Evolutionary conservation across 106 monocot species (phyloP), one percentile per base, ranked within the genome.

Genomic region (Dioscorea zingiberensis): DNA sequence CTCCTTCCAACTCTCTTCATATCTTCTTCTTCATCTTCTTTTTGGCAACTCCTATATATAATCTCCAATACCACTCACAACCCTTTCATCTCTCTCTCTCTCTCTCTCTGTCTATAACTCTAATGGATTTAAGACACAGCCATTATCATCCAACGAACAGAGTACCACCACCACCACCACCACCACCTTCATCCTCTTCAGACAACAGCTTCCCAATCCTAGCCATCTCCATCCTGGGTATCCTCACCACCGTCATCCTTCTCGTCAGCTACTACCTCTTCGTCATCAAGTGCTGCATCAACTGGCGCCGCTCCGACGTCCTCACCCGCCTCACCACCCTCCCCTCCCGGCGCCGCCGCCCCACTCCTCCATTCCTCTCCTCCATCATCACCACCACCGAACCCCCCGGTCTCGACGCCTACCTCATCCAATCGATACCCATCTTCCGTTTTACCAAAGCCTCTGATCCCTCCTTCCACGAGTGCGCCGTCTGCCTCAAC

Each of bases 211-310:
- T 79, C 22, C 69, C 78, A 24, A 58, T 73, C 47, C 29, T 69
- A 1, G 32, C 58, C 10, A 64, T 73, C 47, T 56, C 78, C 18
- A 48, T 79, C 30, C 7, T 69, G 3, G 78, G 78, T 21, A 79
- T 79, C 63, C 64, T 79, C 29, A 38, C 58, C 48, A 80, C 79
- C 21, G 29, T 38, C 59, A 27, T 65, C 24, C 29, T 80, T 48
- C 79, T 80, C 58, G 56, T 80, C 51, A 38, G 49, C 64, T 80
- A 80, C 74, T 80, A 74, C 28, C 14, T 74, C 64, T 80, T 80
- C 53, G 74, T 80, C 25, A 65, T 65, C 64, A 73, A 70, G 38
- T 80, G 74, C 74, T 74, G 62, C 79, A 47, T 30, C 32, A 59
- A 56, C 44, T 46, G 48, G 64, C 79, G 58, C 56, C 55, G 22